phyloP scores from a whole-genome alignment of 108 stramenopile species.

The Nannochloropsis salina region DNA sequence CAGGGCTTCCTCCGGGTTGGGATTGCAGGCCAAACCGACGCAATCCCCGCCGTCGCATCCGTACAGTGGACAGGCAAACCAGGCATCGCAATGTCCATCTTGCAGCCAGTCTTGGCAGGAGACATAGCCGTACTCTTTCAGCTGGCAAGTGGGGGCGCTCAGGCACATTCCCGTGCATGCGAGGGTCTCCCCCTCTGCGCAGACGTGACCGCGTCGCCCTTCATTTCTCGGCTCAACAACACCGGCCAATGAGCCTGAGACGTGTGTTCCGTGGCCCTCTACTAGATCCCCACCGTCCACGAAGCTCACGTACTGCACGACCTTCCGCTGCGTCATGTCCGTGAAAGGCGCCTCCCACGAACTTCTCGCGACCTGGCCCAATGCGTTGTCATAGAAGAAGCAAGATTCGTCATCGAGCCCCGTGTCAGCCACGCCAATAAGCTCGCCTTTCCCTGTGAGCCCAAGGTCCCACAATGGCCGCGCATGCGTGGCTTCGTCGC shows the following conservation, averaged over 20 bases:
- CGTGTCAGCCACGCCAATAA: conserved; percentile 38
- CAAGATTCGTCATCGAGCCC: conserved; percentile 38
- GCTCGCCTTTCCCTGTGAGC: neutral
- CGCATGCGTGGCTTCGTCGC: neutral
- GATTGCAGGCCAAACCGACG: neutral
- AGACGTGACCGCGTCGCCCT: neutral
- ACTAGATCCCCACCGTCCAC: conserved; percentile 42
- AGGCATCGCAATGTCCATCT: conserved; percentile 3
- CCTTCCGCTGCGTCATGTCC: conserved; percentile 47
- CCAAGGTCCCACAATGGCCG: neutral
- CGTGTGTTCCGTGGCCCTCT: conserved; percentile 49
- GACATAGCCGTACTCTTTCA: conserved; percentile 13
- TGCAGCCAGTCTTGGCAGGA: conserved; percentile 9
- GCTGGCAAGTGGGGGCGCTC: neutral
- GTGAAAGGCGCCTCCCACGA: neutral
- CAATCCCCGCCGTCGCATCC: conserved; percentile 21
- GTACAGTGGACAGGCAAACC: conserved; percentile 25
- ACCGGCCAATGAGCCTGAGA: conserved; percentile 34
- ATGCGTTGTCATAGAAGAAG: conserved; percentile 31
- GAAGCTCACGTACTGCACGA: conserved; percentile 52
- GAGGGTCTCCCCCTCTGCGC: neutral
- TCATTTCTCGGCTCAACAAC: neutral
- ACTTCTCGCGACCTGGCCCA: conserved; percentile 4
- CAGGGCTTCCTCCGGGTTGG: conserved; percentile 20
- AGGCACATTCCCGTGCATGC: neutral